Evolutionary conservation across 1,284 basidiomycete genomes (phyloP), one percentile per base, ranked within the genome.

Genomic region (Trichosporon sp.): DNA sequence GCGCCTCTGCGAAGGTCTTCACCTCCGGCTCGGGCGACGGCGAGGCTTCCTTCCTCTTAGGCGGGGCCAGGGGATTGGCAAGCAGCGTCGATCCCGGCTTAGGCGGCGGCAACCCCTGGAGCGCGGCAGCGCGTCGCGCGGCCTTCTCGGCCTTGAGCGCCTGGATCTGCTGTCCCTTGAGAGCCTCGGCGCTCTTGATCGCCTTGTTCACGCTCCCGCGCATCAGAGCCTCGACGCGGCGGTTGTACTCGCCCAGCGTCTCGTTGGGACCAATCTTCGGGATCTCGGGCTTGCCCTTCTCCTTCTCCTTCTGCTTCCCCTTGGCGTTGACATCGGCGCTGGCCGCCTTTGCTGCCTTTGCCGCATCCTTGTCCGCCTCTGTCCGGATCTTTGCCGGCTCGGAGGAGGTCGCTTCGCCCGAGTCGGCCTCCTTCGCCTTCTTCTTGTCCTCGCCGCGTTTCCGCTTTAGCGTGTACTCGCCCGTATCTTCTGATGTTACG

Each of bases 201-300:
- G 79, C 78, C 54, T 71, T 62, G 21, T 64, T 69, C 16, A 81
- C 78, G 8, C 73, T 74, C 3, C 73, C 72, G 13, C 79, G 69
- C 29, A 81, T 59, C 3, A 74, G 57, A 2, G 71, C 60, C 65
- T 81, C 79, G 8, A 81, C 64, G 29, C 79, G 73, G 9, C 78
- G 73, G 67, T 81, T 81, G 61, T 75, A 81, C 40, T 78, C 78
- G 16, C 73, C 76, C 33, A 81, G 61, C 2, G 70, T 65, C 67
- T 69, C 68, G 65, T 69, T 37, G 23, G 59, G 65, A 13, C 69
- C 62, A 36, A 73, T 73, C 61, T 70, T 72, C 34, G 70, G 72
- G 16, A 70, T 52, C 16, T 52, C 59, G 4, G 36, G 23, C 31
- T 64, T 61, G 23, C 9, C 37, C 21, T 59, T 59, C 4, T 52